Evolutionary conservation across 2,329 filamentous ascomycete genomes (phyloP).

Genomic region (Calonectria fujianensis): DNA sequence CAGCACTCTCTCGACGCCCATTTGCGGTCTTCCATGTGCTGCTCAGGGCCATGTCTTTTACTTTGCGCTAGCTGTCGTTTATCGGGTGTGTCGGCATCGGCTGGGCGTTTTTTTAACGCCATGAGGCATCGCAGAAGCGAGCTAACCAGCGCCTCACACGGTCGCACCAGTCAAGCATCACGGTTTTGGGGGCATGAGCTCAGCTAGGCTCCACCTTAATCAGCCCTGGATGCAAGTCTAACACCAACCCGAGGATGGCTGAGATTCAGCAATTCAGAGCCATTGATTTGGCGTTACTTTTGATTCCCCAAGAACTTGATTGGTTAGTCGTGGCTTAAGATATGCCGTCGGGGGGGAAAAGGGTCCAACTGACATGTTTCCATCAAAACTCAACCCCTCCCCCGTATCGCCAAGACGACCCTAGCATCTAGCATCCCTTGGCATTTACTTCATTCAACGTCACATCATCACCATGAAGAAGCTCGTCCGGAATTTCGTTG

Average conservation of each 20-base stretch:
- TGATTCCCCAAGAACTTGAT: too few species aligned
- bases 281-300: background rate
- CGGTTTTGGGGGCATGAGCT: background rate
- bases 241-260: background rate
- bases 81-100: conserved; percentile 8
- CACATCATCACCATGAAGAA: background rate
- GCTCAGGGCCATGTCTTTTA: background rate
- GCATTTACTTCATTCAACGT: background rate
- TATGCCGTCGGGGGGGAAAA: background rate
- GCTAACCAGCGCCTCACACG: background rate
- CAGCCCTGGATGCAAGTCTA: conserved; percentile 9
- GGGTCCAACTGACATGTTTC: background rate
- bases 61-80: background rate
- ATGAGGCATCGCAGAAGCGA: background rate
- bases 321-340: background rate
- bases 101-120: conserved; percentile 4
- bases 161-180: background rate
- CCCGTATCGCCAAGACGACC: conserved; percentile 5
- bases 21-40: background rate
- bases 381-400: background rate
- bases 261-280: background rate
- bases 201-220: background rate
- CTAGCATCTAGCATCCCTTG: background rate
- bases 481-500: conserved; percentile 7
- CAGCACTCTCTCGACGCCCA: background rate